Percentiles rank a stretch among this genome's conserved stretches.
Conservation (phyloP, 2,329 filamentous ascomycete species). For the Leptodontidium sp. region DNA sequence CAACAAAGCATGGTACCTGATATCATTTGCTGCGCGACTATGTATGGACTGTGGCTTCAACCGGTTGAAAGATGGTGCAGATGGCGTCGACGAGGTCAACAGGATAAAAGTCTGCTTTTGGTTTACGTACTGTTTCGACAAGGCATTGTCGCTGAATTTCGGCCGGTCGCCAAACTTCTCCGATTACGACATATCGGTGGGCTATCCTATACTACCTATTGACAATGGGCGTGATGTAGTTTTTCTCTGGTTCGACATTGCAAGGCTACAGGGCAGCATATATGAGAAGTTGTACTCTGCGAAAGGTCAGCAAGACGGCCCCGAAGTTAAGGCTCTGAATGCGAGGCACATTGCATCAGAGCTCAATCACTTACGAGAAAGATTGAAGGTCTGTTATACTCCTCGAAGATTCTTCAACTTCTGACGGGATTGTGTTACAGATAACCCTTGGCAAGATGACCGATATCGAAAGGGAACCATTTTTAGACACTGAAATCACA, state of each 20-base stretch:
- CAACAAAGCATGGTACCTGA: conserved; percentile 28
- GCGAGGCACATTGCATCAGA: conserved; percentile 19
- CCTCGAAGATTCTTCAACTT: too few species aligned
- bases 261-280: conserved; percentile 19
- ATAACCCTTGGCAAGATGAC: background rate
- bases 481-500: conserved; percentile 24
- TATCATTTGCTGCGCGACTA: conserved; percentile 27
- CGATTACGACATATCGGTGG: conserved; percentile 25
- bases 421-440: background rate
- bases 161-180: conserved; percentile 27
- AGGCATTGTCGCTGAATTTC: conserved; percentile 27
- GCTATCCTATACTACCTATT: conserved; percentile 12
- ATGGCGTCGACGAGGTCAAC: conserved; percentile 3
- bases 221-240: background rate
- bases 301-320: conserved; percentile 16
- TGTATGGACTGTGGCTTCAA: conserved; percentile 29
- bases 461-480: conserved; percentile 16
- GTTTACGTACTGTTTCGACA: conserved; percentile 28
- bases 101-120: conserved; percentile 23
- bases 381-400: background rate
- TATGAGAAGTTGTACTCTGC: conserved; percentile 31
- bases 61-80: conserved; percentile 19
- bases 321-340: conserved; percentile 2
- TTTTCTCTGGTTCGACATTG: conserved; percentile 23
- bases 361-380: background rate